Evolutionary conservation across 1,284 basidiomycete genomes (phyloP).

Genomic region (Malassezia japonica): DNA sequence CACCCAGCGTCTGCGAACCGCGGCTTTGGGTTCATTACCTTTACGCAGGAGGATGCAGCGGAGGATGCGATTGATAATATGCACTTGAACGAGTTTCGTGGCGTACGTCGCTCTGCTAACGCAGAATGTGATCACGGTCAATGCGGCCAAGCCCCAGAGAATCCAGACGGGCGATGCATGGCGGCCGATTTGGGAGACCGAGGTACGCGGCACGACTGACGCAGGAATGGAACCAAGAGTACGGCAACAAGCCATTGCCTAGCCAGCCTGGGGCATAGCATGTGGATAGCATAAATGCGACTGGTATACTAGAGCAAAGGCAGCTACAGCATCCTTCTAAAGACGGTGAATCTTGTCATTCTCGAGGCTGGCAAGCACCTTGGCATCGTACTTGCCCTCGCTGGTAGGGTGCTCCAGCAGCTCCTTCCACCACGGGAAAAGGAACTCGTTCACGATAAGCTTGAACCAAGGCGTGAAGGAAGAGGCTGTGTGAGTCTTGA

Average conservation of each 20-base stretch:
- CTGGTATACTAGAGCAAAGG: background rate
- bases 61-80: constrained; percentile 20
- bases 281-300: background rate
- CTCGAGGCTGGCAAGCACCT: constrained; percentile 26
- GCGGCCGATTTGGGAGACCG: constrained; percentile 17
- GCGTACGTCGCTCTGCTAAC: constrained; percentile 4
- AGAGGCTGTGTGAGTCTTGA: constrained; percentile 55
- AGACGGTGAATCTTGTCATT: constrained; percentile 44
- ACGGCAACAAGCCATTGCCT: too few relatives aligned
- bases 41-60: constrained; percentile 8
- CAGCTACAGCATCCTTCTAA: constrained; percentile 27
- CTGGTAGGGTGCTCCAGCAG: constrained; percentile 53
- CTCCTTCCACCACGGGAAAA: constrained; percentile 97
- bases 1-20: constrained; percentile 6
- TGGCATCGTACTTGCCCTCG: constrained; percentile 26
- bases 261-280: background rate
- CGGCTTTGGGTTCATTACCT: constrained; percentile 17
- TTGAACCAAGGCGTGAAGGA: constrained; percentile 99
- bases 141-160: constrained; percentile 15
- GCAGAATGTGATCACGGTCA: constrained; percentile 15
- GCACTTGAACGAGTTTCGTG: constrained; percentile 16
- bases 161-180: constrained; percentile 5
- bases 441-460: constrained; percentile 87
- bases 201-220: constrained; percentile 12
- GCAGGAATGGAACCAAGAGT: constrained; percentile 13